These are phyloP conservation scores for Sugiyamaella xylanicola DNA, from an alignment of 1,139 yeast genomes.

Conservation along the genomic window DNA sequence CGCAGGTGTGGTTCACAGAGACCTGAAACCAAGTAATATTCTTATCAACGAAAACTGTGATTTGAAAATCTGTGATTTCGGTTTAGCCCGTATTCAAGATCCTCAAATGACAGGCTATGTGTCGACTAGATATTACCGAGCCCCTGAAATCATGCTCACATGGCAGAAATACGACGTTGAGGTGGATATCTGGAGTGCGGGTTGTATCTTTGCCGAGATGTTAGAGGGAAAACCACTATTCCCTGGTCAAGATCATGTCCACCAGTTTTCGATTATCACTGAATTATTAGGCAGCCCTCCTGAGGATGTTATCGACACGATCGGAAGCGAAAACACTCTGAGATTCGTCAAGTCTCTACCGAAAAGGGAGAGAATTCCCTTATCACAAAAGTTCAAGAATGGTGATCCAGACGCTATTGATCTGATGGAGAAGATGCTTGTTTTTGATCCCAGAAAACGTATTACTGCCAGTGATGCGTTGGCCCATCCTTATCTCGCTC, in stretches of 20 bases:
- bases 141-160: conserved; percentile 98
- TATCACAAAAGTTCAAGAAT: conserved; percentile 77
- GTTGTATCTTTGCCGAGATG: conserved; percentile 98
- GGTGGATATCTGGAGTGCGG: conserved; percentile 99
- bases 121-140: conserved; percentile 93
- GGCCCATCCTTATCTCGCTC: conserved; percentile 88
- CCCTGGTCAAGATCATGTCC: conserved; percentile 98
- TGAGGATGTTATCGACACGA: conserved; percentile 90
- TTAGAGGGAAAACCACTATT: conserved; percentile 97
- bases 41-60: conserved; percentile 95
- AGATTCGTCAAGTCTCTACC: conserved; percentile 94
- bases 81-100: conserved; percentile 94
- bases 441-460: conserved; percentile 92
- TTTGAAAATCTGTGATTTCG: conserved; percentile 94
- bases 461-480: conserved; percentile 90
- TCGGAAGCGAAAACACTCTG: conserved; percentile 92
- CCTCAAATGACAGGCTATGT: conserved; percentile 99
- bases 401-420: conserved; percentile 92
- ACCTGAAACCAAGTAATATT: conserved; percentile 89
- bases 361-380: conserved; percentile 86
- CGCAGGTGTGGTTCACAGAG: conserved; percentile 96
- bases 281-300: conserved; percentile 97
- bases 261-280: conserved; percentile 94
- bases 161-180: conserved; percentile 99
- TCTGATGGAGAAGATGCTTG: conserved; percentile 82